Evolutionary conservation across 768 basidiomycete genomes (phyloP).

Genomic region (Lactarius trivialis): DNA sequence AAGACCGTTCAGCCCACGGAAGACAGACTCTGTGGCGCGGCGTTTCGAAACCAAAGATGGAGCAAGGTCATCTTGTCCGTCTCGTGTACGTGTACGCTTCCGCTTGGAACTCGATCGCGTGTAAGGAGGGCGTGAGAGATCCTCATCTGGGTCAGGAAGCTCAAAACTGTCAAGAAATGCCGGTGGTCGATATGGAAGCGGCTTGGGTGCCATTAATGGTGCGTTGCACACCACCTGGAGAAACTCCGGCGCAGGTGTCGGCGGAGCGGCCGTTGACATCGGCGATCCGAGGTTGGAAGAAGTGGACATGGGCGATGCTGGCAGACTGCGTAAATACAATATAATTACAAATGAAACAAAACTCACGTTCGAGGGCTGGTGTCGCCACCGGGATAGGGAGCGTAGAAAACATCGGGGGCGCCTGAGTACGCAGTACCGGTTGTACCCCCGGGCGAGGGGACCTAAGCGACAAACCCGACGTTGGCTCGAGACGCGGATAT

Average conservation of each 20-base stretch:
- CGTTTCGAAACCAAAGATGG: slow-evolving; percentile 7
- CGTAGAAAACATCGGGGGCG: not conserved
- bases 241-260: slow-evolving; percentile 28
- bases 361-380: slow-evolving; percentile 24
- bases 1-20: slow-evolving; percentile 16
- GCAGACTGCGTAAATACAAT: slow-evolving; percentile 5
- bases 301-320: slow-evolving; percentile 39
- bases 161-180: slow-evolving; percentile 61
- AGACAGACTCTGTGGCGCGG: slow-evolving; percentile 12
- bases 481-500: not conserved
- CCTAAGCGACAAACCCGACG: not conserved
- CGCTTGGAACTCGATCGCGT: slow-evolving; percentile 46
- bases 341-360: slow-evolving; percentile 22
- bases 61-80: slow-evolving; percentile 6
- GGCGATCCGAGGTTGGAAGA: slow-evolving; percentile 33
- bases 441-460: slow-evolving; percentile 2
- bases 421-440: slow-evolving; percentile 2
- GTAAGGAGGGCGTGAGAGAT: slow-evolving; percentile 65
- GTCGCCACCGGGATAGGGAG: slow-evolving; percentile 6
- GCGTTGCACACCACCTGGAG: slow-evolving; percentile 56
- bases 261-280: slow-evolving; percentile 26
- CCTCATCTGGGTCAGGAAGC: slow-evolving; percentile 59
- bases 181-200: slow-evolving; percentile 64
- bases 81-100: slow-evolving; percentile 34
- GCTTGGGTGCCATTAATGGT: slow-evolving; percentile 61